These are phyloP conservation scores for Aspergillus funiculosus DNA, from an alignment of 495 filamentous ascomycete species.

Conservation along the genomic window DNA sequence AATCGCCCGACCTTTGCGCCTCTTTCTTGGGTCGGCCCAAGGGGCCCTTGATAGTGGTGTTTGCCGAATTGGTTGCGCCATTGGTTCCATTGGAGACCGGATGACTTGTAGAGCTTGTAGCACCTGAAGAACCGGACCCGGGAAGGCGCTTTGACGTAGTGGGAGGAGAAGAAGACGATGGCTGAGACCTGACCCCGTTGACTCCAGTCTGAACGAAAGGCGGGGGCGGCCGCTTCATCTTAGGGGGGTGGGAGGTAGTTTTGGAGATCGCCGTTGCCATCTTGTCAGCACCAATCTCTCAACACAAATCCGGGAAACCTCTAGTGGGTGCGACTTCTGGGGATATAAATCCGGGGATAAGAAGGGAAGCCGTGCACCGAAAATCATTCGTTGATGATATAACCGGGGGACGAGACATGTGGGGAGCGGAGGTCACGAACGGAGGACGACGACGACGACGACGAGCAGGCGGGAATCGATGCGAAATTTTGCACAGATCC, in stretches of 20 bases:
- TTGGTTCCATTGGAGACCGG: constrained; percentile 33
- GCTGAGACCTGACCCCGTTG: constrained; percentile 60
- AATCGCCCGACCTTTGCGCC: constrained; percentile 42
- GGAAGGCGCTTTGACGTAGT: constrained; percentile 58
- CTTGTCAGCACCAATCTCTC: constrained; percentile 20
- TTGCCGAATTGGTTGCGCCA: constrained; percentile 36
- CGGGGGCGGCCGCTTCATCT: constrained; percentile 69
- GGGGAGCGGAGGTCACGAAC: constrained; percentile 43
- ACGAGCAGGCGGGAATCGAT: constrained; percentile 29
- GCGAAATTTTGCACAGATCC: constrained; percentile 20
- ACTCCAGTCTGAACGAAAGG: constrained; percentile 56
- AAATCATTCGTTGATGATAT: constrained; percentile 38
- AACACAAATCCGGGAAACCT: constrained; percentile 17
- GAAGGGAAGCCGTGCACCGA: constrained; percentile 33
- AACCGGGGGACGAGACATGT: constrained; percentile 48
- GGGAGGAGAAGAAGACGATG: constrained; percentile 61
- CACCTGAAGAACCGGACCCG: constrained; percentile 36
- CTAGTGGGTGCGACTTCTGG: constrained; percentile 26
- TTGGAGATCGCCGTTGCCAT: constrained; percentile 54
- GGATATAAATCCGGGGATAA: constrained; percentile 23
- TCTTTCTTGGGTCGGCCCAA: constrained; percentile 50
- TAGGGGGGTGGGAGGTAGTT: constrained; percentile 53
- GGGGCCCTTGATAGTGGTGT: constrained; percentile 36
- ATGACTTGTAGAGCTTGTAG: constrained; percentile 23
- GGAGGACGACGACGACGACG: constrained; percentile 26